phyloP scores from a whole-genome alignment of 345 rosid genomes.

The Punica granatum region DNA sequence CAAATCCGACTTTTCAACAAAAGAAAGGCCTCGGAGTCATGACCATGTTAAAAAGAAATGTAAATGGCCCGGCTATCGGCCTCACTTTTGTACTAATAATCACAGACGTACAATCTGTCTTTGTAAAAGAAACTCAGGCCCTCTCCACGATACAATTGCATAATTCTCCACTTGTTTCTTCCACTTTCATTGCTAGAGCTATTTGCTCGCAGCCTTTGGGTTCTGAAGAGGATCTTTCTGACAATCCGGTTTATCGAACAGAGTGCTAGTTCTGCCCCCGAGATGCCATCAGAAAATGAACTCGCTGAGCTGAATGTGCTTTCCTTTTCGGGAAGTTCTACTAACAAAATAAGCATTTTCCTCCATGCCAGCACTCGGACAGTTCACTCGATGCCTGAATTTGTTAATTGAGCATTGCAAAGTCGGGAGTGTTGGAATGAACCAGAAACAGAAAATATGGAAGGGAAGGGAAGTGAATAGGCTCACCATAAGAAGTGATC shows the following conservation, averaged over 20 bases:
- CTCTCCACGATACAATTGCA: too few relatives aligned
- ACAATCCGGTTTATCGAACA: background rate
- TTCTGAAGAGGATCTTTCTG: background rate
- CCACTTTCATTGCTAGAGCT: background rate
- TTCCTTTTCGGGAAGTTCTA: conserved; percentile 15
- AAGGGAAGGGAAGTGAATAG: background rate
- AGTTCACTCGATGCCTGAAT: conserved; percentile 67
- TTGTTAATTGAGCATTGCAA: background rate
- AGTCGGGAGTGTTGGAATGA: background rate
- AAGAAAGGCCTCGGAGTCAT: too few relatives aligned
- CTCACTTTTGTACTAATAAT: too few relatives aligned
- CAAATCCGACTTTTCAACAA: too few relatives aligned
- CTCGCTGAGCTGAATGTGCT: conserved; percentile 42
- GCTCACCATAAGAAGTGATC: conserved; percentile 65
- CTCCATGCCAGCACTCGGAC: conserved; percentile 40
- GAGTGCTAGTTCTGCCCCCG: background rate
- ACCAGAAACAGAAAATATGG: background rate
- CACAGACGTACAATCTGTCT: too few relatives aligned
- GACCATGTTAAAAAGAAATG: too few relatives aligned
- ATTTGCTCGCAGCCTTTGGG: background rate
- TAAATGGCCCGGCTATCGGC: too few relatives aligned
- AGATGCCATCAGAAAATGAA: conserved; percentile 39
- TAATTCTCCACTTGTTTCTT: background rate
- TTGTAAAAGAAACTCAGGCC: too few relatives aligned
- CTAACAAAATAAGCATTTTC: conserved; percentile 32